Evolutionary conservation across 179 eudicot species (phyloP).

Genomic region (Patellifolia procumbens): DNA sequence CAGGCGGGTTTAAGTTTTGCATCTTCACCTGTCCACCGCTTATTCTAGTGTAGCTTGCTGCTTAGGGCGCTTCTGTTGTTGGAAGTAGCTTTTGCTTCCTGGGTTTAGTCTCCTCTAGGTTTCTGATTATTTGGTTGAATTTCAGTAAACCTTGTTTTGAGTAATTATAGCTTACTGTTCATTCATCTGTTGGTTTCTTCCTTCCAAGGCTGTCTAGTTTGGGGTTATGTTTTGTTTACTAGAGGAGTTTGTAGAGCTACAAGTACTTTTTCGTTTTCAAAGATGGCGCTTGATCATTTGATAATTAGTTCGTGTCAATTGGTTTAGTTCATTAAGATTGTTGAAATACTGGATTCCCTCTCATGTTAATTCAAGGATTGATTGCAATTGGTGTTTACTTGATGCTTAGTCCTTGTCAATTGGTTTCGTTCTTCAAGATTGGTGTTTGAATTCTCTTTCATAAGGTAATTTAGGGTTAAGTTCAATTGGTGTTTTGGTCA

Average conservation of each 20-base stretch:
- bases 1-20: not conserved
- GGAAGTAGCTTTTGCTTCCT: not conserved
- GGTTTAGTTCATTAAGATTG: no score
- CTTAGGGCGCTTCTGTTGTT: not conserved
- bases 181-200: no score
- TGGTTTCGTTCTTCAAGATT: no score
- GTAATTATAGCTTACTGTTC: not conserved
- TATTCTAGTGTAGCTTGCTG: not conserved
- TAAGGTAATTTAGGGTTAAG: no score
- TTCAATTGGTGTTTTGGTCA: no score
- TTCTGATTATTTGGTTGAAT: not conserved
- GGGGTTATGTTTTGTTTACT: not conserved
- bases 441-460: no score
- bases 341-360: no score
- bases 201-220: not conserved
- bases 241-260: not conserved
- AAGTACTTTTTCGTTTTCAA: not conserved
- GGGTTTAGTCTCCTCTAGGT: not conserved
- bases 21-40: not conserved
- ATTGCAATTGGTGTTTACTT: no score
- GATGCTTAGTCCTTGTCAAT: no score
- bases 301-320: no score
- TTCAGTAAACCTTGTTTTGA: not conserved
- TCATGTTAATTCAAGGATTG: no score
- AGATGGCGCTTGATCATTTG: not conserved